Base-by-base conservation (phyloP, 1,139 yeast species). In the Suhomyces bribrorum region DNA sequence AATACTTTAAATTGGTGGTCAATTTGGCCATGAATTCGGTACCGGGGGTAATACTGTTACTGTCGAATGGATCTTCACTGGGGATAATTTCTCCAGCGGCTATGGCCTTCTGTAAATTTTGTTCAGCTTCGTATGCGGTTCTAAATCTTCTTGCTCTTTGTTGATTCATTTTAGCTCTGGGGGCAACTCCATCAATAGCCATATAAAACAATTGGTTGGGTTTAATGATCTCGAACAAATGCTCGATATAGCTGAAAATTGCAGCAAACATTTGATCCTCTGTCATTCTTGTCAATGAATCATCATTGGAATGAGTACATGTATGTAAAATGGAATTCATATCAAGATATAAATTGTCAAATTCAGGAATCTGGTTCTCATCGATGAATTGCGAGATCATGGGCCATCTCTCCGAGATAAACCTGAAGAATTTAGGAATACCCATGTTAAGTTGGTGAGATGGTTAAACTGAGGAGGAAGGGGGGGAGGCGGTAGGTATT, bases 161-260 rank as follows among this genome's bases (percentile, higher is more conserved):
- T 64, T 94, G 99, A 60, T 94, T 94, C 97, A 94, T 94, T 60
- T 94, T 94, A 18, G 99, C 99, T 56, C 99, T 76, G 36, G 99
- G 99, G 0, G 98, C 98, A 36, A 94, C 99, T 50, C 99, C 99
- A 66, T 94, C 99, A 46, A 94, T 89, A 5, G 99, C 98, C 95
- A 94, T 90, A 62, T 86, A 90, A 53, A 94, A 87, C 23, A 86
- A 79, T 58, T 88, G 78, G 53, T 86, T 75, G 5, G 99, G 99
- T 56, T 82, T 81, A 50, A 92, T 89, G 26, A 88, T 80, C 46
- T 83, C 83, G 56, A 94, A 92, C 46, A 94, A 70, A 63, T 92
- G 97, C 59, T 94, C 98, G 47, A 92, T 90, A 56, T 94, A 94
- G 35, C 86, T 85, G 69, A 90, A 92, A 35, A 94, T 89, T n/a